Conservation (phyloP, 2,329 filamentous ascomycete species). For the Botryotinia globosa region DNA sequence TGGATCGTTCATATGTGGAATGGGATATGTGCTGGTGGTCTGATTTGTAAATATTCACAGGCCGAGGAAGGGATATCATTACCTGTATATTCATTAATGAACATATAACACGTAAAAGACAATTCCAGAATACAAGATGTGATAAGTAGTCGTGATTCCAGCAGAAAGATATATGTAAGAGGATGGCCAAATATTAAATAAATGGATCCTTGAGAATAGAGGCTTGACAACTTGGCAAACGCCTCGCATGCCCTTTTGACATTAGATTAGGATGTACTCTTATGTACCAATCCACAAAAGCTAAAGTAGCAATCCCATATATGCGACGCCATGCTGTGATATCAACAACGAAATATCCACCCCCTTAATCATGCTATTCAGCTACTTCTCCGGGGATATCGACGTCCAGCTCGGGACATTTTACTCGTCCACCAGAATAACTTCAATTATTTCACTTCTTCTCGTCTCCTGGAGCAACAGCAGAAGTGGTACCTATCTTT, state of each 20-base stretch:
- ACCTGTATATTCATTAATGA: slow-evolving; percentile 12
- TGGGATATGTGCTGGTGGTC: background rate
- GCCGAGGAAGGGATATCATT: background rate
- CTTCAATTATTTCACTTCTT: slow-evolving; percentile 31
- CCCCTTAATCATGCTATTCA: background rate
- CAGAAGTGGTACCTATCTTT: slow-evolving; percentile 43
- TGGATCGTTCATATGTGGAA: background rate
- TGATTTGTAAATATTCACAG: slow-evolving; percentile 5
- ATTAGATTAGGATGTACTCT: background rate
- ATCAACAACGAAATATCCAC: background rate
- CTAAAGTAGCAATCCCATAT: background rate
- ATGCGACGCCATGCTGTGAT: background rate
- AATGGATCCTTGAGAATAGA: background rate
- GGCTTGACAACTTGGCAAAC: background rate
- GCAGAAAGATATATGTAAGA: background rate
- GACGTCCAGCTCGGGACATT: background rate
- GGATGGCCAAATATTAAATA: background rate
- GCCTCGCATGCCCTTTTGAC: background rate
- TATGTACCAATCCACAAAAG: background rate
- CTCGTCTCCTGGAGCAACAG: slow-evolving; percentile 13
- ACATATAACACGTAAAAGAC: background rate
- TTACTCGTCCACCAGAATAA: background rate
- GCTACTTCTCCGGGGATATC: background rate
- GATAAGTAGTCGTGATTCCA: background rate
- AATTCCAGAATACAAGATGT: background rate